phyloP scores from a whole-genome alignment of 2,329 filamentous ascomycete species.

The Erysiphe neolycopersici region DNA sequence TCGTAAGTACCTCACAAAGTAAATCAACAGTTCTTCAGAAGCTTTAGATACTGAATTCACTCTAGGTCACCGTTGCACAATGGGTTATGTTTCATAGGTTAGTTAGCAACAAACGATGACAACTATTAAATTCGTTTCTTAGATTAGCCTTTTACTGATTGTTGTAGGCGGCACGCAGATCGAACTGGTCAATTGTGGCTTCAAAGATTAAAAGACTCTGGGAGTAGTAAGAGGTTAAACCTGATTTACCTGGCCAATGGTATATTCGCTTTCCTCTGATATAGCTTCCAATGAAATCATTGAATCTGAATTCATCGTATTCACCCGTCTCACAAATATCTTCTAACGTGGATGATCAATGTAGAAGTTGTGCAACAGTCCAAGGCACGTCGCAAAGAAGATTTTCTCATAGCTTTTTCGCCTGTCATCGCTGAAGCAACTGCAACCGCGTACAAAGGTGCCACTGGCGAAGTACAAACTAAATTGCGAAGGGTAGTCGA shows the following conservation, averaged over 20 bases:
- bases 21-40: no score
- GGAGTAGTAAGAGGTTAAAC: constrained; percentile 63
- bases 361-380: constrained; percentile 89
- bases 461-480: constrained; percentile 58
- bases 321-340: background rate
- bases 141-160: constrained; percentile 10
- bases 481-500: constrained; percentile 78
- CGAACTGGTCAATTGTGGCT: constrained; percentile 82
- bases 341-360: constrained; percentile 7
- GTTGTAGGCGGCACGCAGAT: constrained; percentile 59
- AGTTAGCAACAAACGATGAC: constrained; percentile 3
- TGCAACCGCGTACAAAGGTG: constrained; percentile 69
- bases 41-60: background rate
- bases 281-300: no score
- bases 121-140: background rate
- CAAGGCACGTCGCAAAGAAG: constrained; percentile 71
- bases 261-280: constrained; percentile 15
- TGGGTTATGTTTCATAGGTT: constrained; percentile 99
- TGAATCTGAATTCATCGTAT: no score
- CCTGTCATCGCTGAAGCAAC: constrained; percentile 83
- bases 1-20: constrained; percentile 18
- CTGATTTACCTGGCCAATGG: constrained; percentile 89
- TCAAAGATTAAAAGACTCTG: constrained; percentile 65
- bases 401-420: constrained; percentile 78
- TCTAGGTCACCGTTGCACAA: constrained; percentile 59